These are phyloP conservation scores for Colletotrichum gigasporum DNA, from an alignment of 2,329 filamentous ascomycete genomes.

Conservation along the genomic window DNA sequence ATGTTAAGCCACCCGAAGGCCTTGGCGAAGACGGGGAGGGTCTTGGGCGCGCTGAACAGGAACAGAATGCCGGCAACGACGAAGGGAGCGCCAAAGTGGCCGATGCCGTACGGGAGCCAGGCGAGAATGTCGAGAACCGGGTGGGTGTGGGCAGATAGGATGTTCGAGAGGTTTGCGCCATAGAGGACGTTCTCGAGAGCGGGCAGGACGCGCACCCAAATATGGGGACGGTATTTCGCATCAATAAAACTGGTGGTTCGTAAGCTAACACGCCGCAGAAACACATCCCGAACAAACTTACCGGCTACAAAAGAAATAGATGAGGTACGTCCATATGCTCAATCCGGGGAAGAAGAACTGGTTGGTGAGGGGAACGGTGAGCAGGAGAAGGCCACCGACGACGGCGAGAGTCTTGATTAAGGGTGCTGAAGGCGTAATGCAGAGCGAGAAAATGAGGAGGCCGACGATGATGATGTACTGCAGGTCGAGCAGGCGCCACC, in stretches of 20 bases:
- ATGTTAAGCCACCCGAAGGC: slow-evolving; percentile 95
- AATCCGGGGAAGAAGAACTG: slow-evolving; percentile 93
- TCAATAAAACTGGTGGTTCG: slow-evolving; percentile 78
- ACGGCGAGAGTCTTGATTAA: slow-evolving; percentile 80
- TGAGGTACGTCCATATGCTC: slow-evolving; percentile 84
- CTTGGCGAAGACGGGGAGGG: slow-evolving; percentile 83
- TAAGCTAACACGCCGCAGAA: not conserved
- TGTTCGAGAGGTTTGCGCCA: slow-evolving; percentile 94
- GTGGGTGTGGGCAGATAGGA: slow-evolving; percentile 89
- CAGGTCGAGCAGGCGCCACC: slow-evolving; percentile 84
- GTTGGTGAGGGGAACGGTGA: slow-evolving; percentile 84
- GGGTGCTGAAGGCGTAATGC: slow-evolving; percentile 83
- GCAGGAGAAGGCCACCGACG: slow-evolving; percentile 71
- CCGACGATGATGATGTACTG: slow-evolving; percentile 83
- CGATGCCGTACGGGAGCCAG: slow-evolving; percentile 92
- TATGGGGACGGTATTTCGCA: slow-evolving; percentile 86
- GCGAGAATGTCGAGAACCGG: slow-evolving; percentile 86
- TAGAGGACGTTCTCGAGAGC: slow-evolving; percentile 97
- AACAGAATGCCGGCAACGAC: slow-evolving; percentile 84
- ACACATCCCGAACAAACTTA: slow-evolving; percentile 59
- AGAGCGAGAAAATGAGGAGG: slow-evolving; percentile 83
- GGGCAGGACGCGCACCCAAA: slow-evolving; percentile 94
- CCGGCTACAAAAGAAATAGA: slow-evolving; percentile 95
- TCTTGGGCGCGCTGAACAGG: slow-evolving; percentile 87
- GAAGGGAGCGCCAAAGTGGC: slow-evolving; percentile 88